Percentiles rank a stretch among this genome's conserved stretches.
phyloP scores from a whole-genome alignment of 495 filamentous ascomycete species.

The Hapsidospora chrysogenum region DNA sequence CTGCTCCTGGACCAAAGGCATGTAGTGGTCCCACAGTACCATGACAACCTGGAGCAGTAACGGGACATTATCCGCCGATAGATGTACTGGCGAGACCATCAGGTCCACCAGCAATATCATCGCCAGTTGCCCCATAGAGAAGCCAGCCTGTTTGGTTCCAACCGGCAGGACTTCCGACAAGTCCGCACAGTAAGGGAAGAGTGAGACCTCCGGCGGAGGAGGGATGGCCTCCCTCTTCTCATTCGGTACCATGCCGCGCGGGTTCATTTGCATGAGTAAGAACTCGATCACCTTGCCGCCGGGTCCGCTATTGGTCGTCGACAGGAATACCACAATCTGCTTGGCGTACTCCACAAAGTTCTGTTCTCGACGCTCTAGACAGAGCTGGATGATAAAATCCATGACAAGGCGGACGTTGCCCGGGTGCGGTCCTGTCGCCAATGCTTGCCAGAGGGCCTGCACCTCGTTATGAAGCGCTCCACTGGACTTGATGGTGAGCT shows the following conservation, averaged over 20 bases:
- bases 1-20: constrained; percentile 86
- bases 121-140: constrained; percentile 83
- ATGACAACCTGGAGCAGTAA: constrained; percentile 80
- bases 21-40: constrained; percentile 94
- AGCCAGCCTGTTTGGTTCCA: constrained; percentile 77
- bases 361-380: constrained; percentile 83
- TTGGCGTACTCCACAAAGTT: constrained; percentile 96
- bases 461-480: constrained; percentile 86
- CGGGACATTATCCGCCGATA: constrained; percentile 60
- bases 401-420: constrained; percentile 93
- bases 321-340: constrained; percentile 90
- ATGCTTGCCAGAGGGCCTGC: constrained; percentile 90
- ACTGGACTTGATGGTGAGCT: constrained; percentile 88
- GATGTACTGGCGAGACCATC: constrained; percentile 78
- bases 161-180: constrained; percentile 62
- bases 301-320: constrained; percentile 60
- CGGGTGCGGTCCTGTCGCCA: constrained; percentile 81
- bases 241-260: constrained; percentile 74
- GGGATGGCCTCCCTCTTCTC: constrained; percentile 60
- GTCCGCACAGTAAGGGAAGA: constrained; percentile 79
- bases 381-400: constrained; percentile 88
- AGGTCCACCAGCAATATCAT: constrained; percentile 90
- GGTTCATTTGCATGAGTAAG: constrained; percentile 71
- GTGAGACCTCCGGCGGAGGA: constrained; percentile 54
- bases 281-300: constrained; percentile 91